Conservation (phyloP, 2,329 filamentous ascomycete species). For the Arachnomyces sp. region DNA sequence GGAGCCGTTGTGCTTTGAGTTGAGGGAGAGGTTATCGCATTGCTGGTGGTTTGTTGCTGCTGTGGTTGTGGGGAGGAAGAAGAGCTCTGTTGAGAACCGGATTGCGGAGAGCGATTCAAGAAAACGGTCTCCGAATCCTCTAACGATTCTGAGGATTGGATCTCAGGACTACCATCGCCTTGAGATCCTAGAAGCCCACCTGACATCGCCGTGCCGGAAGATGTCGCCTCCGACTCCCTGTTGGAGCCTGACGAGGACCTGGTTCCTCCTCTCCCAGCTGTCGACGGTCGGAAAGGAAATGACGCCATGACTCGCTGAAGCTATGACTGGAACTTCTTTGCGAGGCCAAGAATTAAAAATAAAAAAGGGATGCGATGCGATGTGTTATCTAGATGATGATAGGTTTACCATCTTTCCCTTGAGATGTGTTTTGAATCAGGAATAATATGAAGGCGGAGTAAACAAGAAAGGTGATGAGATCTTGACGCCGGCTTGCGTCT, state of each 20-base stretch:
- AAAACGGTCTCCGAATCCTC: slow-evolving; percentile 27
- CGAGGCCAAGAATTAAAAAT: no score
- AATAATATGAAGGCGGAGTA: no score
- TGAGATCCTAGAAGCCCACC: no score
- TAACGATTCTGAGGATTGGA: slow-evolving; percentile 10
- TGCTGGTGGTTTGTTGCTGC: slow-evolving; percentile 8
- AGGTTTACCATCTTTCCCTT: no score
- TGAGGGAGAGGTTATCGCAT: slow-evolving; percentile 9
- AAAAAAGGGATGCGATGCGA: no score
- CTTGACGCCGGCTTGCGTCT: no score
- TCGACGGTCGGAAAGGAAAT: slow-evolving; percentile 22
- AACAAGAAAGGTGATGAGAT: no score
- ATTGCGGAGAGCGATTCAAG: slow-evolving; percentile 15
- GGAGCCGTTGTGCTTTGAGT: slow-evolving; percentile 9
- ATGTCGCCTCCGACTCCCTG: background rate
- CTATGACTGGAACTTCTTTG: no score
- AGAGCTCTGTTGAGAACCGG: background rate
- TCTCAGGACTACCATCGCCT: no score
- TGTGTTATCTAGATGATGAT: no score
- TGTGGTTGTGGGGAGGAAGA: slow-evolving; percentile 7
- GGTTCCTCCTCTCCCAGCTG: slow-evolving; percentile 18
- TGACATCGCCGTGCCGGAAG: no score
- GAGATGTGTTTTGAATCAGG: no score
- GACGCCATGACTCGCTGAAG: slow-evolving; percentile 25
- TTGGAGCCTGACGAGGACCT: slow-evolving; percentile 3